Conservation (phyloP, 441 rosid species). For the Gossypium schwendimanii region DNA sequence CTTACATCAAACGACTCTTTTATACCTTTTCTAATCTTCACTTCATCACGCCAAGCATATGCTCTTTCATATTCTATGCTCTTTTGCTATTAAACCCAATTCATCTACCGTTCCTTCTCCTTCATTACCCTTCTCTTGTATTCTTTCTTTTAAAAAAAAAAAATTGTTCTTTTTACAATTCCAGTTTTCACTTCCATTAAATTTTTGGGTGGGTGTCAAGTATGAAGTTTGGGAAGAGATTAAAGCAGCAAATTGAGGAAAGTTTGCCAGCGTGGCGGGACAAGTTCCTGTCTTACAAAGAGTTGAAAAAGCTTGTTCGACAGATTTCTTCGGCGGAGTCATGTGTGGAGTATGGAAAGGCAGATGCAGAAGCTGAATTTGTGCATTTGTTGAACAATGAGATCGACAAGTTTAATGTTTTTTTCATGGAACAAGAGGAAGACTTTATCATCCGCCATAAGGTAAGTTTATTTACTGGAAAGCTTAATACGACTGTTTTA, state of each 20-base stretch:
- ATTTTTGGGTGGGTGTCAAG: neutral
- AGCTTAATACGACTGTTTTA: neutral
- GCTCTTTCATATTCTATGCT: constrained; percentile 42
- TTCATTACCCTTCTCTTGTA: neutral
- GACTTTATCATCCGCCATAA: constrained; percentile 69
- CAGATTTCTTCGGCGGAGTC: constrained; percentile 32
- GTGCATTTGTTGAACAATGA: constrained; percentile 49
- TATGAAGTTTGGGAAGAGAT: constrained; percentile 85
- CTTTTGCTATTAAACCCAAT: neutral
- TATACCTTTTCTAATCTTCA: constrained; percentile 26
- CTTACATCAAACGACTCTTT: constrained; percentile 26
- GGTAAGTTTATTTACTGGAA: constrained; percentile 26
- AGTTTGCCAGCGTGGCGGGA: constrained; percentile 75
- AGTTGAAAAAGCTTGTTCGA: constrained; percentile 63
- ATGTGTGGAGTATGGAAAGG: constrained; percentile 13
- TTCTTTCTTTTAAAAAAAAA: neutral
- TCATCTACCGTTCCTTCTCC: constrained; percentile 11
- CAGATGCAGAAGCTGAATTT: constrained; percentile 52
- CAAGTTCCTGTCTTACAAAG: constrained; percentile 65
- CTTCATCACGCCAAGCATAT: constrained; percentile 66
- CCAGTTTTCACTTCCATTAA: neutral
- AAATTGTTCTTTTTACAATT: neutral
- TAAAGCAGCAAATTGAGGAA: constrained; percentile 68
- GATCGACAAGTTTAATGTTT: constrained; percentile 77
- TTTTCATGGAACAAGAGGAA: constrained; percentile 80